A percentile compares a stretch with the other conserved stretches of the same genome.
These are phyloP conservation scores for Candida yuanshanica DNA, from an alignment of 805 yeast genomes.

Conservation along the genomic window DNA sequence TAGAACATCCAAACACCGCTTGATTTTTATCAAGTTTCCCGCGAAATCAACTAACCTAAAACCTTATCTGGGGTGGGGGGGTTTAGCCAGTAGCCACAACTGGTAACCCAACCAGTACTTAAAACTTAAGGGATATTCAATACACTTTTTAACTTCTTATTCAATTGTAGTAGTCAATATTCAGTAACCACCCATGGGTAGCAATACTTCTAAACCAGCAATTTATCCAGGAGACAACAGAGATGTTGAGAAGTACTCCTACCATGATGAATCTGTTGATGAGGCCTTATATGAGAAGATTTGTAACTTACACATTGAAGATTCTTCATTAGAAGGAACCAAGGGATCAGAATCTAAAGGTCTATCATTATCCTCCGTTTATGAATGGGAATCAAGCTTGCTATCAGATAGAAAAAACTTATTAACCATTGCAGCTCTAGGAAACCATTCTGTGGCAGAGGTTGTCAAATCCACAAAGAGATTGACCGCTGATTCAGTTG, in stretches of 20 bases:
- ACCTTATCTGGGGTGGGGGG: too few species aligned
- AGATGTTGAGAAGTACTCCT: constrained; percentile 5
- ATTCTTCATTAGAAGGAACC: not conserved
- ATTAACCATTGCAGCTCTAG: constrained; percentile 49
- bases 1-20: too few species aligned
- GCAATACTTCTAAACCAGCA: constrained; percentile 3
- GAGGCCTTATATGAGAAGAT: not conserved
- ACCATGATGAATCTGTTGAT: constrained; percentile 3
- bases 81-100: too few species aligned
- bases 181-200: constrained; percentile 8
- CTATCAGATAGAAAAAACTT: constrained; percentile 42
- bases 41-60: too few species aligned
- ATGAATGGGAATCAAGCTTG: constrained; percentile 41
- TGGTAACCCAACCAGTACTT: not conserved
- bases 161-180: not conserved
- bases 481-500: constrained; percentile 10
- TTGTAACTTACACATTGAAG: not conserved
- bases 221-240: constrained; percentile 9
- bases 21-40: too few species aligned
- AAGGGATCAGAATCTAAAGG: constrained; percentile 20
- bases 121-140: not conserved
- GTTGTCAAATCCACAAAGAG: constrained; percentile 10
- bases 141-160: not conserved
- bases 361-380: constrained; percentile 28
- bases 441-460: constrained; percentile 29